Conservation (phyloP, 495 filamentous ascomycete genomes). For the Daldinia caldariorum region DNA sequence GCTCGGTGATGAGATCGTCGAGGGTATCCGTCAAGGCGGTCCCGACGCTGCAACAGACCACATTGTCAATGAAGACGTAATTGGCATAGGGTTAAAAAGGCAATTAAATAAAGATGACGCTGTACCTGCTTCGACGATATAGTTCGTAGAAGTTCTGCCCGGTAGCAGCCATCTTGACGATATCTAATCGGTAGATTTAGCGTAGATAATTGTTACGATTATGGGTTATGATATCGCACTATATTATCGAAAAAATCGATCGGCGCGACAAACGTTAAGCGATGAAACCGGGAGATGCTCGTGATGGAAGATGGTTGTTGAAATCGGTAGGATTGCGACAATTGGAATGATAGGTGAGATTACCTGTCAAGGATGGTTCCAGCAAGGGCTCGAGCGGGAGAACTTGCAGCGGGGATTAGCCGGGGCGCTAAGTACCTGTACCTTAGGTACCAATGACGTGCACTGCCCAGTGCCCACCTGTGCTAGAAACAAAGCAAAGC, state of each 20-base stretch:
- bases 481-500: too few species aligned
- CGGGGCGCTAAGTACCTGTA: not conserved
- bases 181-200: not conserved
- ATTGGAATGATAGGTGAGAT: not conserved
- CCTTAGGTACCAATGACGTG: not conserved
- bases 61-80: conserved; percentile 33
- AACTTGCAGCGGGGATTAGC: not conserved
- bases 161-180: conserved; percentile 44
- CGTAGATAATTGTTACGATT: not conserved
- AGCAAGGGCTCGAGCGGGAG: too few species aligned
- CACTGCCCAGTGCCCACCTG: too few species aligned
- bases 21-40: conserved; percentile 93
- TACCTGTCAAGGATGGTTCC: not conserved
- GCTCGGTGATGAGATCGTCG: conserved; percentile 91
- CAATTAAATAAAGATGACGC: conserved; percentile 27
- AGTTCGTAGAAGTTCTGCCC: conserved; percentile 85
- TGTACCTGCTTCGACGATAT: conserved; percentile 95
- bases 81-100: conserved; percentile 21
- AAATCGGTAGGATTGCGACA: conserved; percentile 11
- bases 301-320: conserved; percentile 26
- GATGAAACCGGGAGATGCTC: not conserved
- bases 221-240: not conserved
- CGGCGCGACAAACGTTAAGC: not conserved
- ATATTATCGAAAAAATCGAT: not conserved
- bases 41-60: conserved; percentile 78